These are phyloP conservation scores for Candida glucosophila DNA, from an alignment of 1,139 yeast genomes.

Conservation along the genomic window DNA sequence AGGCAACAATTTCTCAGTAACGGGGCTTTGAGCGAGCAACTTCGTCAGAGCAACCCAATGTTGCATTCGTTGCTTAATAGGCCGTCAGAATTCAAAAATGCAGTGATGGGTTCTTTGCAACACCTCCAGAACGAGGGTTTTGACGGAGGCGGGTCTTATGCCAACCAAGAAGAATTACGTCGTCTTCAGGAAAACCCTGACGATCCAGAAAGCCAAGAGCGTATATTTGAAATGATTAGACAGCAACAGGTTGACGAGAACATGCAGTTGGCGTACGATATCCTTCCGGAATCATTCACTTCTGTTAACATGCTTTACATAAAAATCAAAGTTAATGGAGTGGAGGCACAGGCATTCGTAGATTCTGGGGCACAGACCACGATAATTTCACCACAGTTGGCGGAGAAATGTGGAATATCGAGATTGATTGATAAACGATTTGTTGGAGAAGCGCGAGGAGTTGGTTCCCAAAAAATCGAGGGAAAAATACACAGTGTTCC, in stretches of 20 bases:
- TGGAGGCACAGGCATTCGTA: conserved; percentile 81
- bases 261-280: conserved; percentile 70
- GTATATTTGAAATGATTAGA: conserved; percentile 60
- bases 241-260: conserved; percentile 75
- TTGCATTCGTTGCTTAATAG: conserved; percentile 40
- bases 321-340: conserved; percentile 68
- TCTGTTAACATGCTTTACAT: conserved; percentile 79
- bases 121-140: conserved; percentile 11
- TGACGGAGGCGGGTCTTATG: conserved; percentile 4
- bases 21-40: conserved; percentile 27
- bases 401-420: conserved; percentile 61
- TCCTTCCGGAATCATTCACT: conserved; percentile 84
- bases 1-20: conserved; percentile 40
- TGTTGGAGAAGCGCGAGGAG: conserved; percentile 81
- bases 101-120: conserved; percentile 25
- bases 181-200: conserved; percentile 57
- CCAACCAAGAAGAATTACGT: conserved; percentile 39
- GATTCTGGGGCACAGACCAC: conserved; percentile 96
- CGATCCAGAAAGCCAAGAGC: conserved; percentile 61
- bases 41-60: conserved; percentile 29
- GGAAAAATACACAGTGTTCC: conserved; percentile 92
- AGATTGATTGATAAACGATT: conserved; percentile 77
- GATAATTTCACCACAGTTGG: conserved; percentile 68
- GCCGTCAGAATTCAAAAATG: conserved; percentile 42
- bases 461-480: conserved; percentile 68